These are phyloP conservation scores for Marchantia paleacea DNA, from an alignment of 225 moss, liverwort and hornwort species.

Conservation along the genomic window DNA sequence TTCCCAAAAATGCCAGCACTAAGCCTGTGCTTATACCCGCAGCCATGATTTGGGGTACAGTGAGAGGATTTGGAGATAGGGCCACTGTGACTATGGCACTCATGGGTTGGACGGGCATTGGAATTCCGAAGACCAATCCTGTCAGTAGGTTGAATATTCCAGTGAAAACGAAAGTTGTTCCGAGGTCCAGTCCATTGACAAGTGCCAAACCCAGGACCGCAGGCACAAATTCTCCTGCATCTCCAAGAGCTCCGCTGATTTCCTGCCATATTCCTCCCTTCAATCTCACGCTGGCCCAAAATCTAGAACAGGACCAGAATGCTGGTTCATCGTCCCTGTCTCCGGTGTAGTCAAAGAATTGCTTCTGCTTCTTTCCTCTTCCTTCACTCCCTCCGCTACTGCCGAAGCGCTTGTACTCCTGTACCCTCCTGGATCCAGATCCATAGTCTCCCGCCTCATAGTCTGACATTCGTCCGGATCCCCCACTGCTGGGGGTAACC, in stretches of 20 bases:
- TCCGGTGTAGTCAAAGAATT: too few relatives aligned
- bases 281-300: conserved; percentile 20
- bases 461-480: too few relatives aligned
- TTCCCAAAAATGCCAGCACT: conserved; percentile 32
- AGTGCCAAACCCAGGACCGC: conserved; percentile 39
- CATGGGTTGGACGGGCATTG: conserved; percentile 53
- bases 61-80: conserved; percentile 33
- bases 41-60: conserved; percentile 50
- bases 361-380: too few relatives aligned
- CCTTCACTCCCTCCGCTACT: too few relatives aligned
- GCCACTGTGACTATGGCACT: conserved; percentile 41
- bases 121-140: conserved; percentile 41
- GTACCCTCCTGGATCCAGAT: too few relatives aligned
- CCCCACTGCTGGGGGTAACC: too few relatives aligned
- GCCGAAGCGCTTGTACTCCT: too few relatives aligned
- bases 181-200: conserved; percentile 34
- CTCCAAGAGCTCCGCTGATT: conserved; percentile 43
- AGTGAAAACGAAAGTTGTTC: conserved; percentile 44
- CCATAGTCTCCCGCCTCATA: too few relatives aligned
- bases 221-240: conserved; percentile 42
- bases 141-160: conserved; percentile 41
- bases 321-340: neutral
- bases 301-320: neutral
- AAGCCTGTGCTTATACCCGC: conserved; percentile 36
- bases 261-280: conserved; percentile 33